These are phyloP conservation scores for Lanmaoa pseudosensibilis DNA, from an alignment of 768 basidiomycete species.

Conservation along the genomic window DNA sequence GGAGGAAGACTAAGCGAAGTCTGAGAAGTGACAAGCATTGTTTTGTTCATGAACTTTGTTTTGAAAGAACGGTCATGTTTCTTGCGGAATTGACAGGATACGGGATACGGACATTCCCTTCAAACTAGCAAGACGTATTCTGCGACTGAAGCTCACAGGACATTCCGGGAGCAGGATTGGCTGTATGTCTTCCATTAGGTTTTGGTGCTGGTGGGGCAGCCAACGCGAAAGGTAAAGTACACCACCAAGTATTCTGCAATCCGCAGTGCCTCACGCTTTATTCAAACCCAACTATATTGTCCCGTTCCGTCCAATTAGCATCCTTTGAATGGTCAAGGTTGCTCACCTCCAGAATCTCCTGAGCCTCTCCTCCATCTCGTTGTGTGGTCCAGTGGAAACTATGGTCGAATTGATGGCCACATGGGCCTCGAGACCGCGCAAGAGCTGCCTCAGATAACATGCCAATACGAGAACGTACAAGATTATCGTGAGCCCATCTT, in stretches of 20 bases:
- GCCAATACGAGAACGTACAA: slow-evolving; percentile 25
- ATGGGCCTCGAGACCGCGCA: slow-evolving; percentile 59
- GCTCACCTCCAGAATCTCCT: slow-evolving; percentile 45
- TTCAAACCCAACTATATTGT: neutral
- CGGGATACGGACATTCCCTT: neutral
- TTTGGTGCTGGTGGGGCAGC: no score
- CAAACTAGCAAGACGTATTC: no score
- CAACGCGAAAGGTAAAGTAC: no score
- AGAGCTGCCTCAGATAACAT: slow-evolving; percentile 50
- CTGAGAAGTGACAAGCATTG: neutral
- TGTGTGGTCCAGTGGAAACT: slow-evolving; percentile 43
- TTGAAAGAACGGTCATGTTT: no score
- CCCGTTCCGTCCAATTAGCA: slow-evolving; percentile 32
- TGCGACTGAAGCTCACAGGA: no score
- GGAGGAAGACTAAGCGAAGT: neutral
- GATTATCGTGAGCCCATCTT: slow-evolving; percentile 40
- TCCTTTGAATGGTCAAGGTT: slow-evolving; percentile 44
- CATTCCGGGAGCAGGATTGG: no score
- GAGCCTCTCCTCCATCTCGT: slow-evolving; percentile 52
- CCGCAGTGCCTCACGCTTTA: no score
- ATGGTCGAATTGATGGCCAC: slow-evolving; percentile 47
- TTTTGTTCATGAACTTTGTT: neutral
- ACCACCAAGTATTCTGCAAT: no score
- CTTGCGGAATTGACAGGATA: neutral
- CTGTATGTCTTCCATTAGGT: no score